Conservation (phyloP, 2,329 filamentous ascomycete genomes). For the Botrytis paeoniae region DNA sequence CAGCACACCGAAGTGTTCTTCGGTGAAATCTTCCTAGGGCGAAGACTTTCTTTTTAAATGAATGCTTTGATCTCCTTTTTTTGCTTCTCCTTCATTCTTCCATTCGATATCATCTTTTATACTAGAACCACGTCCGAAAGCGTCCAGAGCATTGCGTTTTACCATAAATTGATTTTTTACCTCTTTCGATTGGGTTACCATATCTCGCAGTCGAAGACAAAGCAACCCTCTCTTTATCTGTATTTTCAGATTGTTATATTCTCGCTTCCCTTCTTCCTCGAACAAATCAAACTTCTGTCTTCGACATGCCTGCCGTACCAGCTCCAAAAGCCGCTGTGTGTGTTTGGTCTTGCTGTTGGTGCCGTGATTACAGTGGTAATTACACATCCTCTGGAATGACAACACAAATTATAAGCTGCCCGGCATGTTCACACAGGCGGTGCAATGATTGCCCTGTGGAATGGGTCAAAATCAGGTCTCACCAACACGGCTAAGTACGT, state of each 20-base stretch:
- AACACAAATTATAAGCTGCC: not conserved
- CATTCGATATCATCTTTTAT: not conserved
- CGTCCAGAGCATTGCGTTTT: not conserved
- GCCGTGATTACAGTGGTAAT: not conserved
- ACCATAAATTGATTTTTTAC: not conserved
- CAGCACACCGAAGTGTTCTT: constrained; percentile 2
- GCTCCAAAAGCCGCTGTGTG: not conserved
- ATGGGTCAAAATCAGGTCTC: not conserved
- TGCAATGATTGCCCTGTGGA: not conserved
- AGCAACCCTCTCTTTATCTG: not conserved
- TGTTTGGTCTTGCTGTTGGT: constrained; percentile 13
- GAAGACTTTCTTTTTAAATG: not conserved
- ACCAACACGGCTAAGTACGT: constrained; percentile 7
- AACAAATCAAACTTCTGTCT: not conserved
- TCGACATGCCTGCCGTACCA: constrained; percentile 9
- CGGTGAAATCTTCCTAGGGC: not conserved
- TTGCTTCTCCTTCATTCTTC: not conserved
- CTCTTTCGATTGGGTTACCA: not conserved
- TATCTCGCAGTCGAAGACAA: constrained; percentile 3
- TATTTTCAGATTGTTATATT: not conserved
- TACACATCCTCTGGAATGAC: constrained; percentile 15
- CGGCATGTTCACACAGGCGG: not conserved
- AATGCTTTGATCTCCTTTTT: not conserved
- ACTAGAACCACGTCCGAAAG: not conserved
- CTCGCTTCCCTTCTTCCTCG: not conserved